Percentiles rank a stretch among this genome's conserved stretches.
phyloP scores from a whole-genome alignment of 1,284 basidiomycete species.

The Austroboletus rostrupii region DNA sequence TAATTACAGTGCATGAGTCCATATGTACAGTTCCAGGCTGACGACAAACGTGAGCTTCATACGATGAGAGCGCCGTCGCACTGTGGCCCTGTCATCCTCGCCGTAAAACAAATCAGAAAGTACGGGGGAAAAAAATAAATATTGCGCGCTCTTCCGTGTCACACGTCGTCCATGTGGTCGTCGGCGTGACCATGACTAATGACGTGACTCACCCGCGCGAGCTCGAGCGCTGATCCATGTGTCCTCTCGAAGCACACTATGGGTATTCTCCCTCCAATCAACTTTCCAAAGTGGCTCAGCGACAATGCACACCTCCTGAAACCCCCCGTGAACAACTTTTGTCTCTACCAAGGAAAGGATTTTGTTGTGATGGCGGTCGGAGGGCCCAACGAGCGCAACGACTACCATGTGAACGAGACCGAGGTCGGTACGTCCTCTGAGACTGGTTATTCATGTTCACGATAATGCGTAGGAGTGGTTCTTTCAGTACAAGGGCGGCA shows the following conservation, averaged over 20 bases:
- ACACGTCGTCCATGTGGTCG: too few relatives aligned
- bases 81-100: too few relatives aligned
- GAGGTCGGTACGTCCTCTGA: slow-evolving; percentile 48
- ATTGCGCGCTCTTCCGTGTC: too few relatives aligned
- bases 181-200: too few relatives aligned
- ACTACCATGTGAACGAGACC: slow-evolving; percentile 92
- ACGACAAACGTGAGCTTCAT: too few relatives aligned
- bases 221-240: too few relatives aligned
- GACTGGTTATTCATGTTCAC: background rate
- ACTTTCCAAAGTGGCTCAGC: slow-evolving; percentile 81
- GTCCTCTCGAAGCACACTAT: slow-evolving; percentile 31
- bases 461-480: slow-evolving; percentile 79
- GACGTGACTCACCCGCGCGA: too few relatives aligned
- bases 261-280: slow-evolving; percentile 70
- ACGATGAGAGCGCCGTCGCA: too few relatives aligned
- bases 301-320: slow-evolving; percentile 76
- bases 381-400: slow-evolving; percentile 87
- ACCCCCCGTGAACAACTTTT: slow-evolving; percentile 91
- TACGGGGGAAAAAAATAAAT: too few relatives aligned
- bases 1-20: too few relatives aligned
- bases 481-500: slow-evolving; percentile 89
- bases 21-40: too few relatives aligned
- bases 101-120: too few relatives aligned
- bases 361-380: slow-evolving; percentile 91
- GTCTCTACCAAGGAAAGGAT: slow-evolving; percentile 80